A percentile compares a stretch with the other conserved stretches of the same genome.
Evolutionary conservation across 371 early-diverging fungal species (phyloP).

Genomic region (Haplosporangium sp.): DNA sequence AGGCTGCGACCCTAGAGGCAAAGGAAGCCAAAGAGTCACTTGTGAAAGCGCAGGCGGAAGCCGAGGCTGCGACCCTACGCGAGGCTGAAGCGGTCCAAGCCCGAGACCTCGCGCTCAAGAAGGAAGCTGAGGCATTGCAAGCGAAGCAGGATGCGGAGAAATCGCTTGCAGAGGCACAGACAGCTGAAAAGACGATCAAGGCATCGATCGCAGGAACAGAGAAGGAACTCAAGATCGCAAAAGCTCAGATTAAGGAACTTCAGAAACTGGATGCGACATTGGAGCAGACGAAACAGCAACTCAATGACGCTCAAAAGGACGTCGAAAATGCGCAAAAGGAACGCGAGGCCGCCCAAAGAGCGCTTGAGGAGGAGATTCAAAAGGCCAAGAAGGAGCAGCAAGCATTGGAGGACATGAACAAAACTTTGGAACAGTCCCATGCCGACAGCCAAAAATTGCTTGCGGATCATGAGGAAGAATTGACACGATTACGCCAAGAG

Average conservation of each 20-base stretch:
- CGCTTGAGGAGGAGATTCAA: slow-evolving; percentile 17
- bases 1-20: slow-evolving; percentile 16
- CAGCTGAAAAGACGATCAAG: slow-evolving; percentile 12
- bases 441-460: slow-evolving; percentile 51
- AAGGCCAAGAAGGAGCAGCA: slow-evolving; percentile 21
- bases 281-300: slow-evolving; percentile 17
- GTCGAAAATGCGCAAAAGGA: slow-evolving; percentile 17
- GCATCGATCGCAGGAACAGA: slow-evolving; percentile 11
- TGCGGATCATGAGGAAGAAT: slow-evolving; percentile 53
- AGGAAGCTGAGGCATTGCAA: slow-evolving; percentile 51
- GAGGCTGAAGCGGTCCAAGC: slow-evolving; percentile 63
- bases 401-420: slow-evolving; percentile 15
- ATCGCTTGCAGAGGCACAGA: slow-evolving; percentile 20
- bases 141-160: slow-evolving; percentile 40
- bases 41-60: slow-evolving; percentile 53
- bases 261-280: slow-evolving; percentile 28
- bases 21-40: slow-evolving; percentile 21
- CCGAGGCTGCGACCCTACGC: slow-evolving; percentile 53
- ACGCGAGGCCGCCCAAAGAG: slow-evolving; percentile 14
- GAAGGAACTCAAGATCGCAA: slow-evolving; percentile 41
- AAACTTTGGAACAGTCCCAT: slow-evolving; percentile 39
- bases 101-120: slow-evolving; percentile 54
- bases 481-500: slow-evolving; percentile 51
- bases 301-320: slow-evolving; percentile 29
- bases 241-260: slow-evolving; percentile 40